Evolutionary conservation across 441 rosid species (phyloP).

Genomic region (Adansonia rubrostipa): DNA sequence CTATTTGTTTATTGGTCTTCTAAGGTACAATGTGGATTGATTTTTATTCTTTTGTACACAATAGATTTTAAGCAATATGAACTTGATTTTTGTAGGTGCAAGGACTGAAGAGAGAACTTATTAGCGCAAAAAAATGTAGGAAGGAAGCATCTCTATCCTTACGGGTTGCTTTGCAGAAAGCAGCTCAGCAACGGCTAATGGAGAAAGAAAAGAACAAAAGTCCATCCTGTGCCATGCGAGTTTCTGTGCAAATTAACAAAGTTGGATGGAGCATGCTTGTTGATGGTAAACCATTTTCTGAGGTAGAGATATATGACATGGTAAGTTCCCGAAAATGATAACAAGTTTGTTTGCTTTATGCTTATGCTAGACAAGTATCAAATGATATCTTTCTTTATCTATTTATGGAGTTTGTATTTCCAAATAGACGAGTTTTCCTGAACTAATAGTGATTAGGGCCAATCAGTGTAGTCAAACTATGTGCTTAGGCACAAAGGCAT

Average conservation of each 20-base stretch:
- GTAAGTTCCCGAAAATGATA: conserved; percentile 49
- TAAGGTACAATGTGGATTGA: not conserved
- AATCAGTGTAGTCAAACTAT: conserved; percentile 12
- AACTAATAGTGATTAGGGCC: conserved; percentile 7
- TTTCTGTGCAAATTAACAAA: conserved; percentile 81
- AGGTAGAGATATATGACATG: conserved; percentile 99
- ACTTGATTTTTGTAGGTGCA: conserved; percentile 60
- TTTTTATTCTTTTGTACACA: conserved; percentile 14
- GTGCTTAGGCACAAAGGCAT: not conserved
- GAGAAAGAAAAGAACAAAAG: conserved; percentile 98
- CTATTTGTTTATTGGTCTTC: not conserved
- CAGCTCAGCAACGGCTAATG: conserved; percentile 79
- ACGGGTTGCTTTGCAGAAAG: conserved; percentile 73
- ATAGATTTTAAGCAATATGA: conserved; percentile 23
- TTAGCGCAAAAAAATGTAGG: conserved; percentile 63
- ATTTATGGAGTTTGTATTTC: conserved; percentile 9
- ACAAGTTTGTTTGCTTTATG: conserved; percentile 14
- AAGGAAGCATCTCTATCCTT: conserved; percentile 74
- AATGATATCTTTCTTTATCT: conserved; percentile 2
- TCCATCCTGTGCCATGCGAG: conserved; percentile 97
- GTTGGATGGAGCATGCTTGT: conserved; percentile 95
- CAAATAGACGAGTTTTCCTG: not conserved
- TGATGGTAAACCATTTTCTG: conserved; percentile 97
- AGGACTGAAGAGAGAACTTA: conserved; percentile 68
- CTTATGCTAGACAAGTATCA: conserved; percentile 18